Conservation (phyloP, 2,329 filamentous ascomycete genomes). For the Rutstroemia sp. region DNA sequence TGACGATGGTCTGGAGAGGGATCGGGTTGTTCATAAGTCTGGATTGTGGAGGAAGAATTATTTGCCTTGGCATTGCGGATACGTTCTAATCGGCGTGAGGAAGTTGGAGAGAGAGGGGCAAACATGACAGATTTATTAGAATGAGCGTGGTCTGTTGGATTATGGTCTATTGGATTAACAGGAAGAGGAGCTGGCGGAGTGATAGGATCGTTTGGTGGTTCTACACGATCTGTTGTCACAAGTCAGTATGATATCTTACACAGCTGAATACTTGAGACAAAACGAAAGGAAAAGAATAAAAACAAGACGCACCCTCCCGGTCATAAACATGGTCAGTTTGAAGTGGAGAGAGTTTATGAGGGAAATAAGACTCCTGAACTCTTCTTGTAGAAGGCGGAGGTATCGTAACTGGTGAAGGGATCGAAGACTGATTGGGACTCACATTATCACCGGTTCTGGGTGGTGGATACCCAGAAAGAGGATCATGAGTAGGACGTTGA, state of each 20-base stretch:
- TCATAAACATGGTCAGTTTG: constrained; percentile 19
- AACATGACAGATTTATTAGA: constrained; percentile 28
- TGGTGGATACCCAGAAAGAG: constrained; percentile 17
- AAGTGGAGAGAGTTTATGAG: constrained; percentile 22
- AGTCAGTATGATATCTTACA: not conserved
- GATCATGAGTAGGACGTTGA: constrained; percentile 17
- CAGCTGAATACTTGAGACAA: not conserved
- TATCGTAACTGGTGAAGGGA: constrained; percentile 10
- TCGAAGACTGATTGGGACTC: constrained; percentile 25
- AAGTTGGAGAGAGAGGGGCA: constrained; percentile 27
- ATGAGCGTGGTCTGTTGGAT: not conserved
- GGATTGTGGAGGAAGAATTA: not conserved
- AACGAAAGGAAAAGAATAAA: constrained; percentile 4
- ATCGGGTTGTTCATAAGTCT: constrained; percentile 6
- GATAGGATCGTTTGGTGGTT: not conserved
- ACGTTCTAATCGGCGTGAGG: constrained; percentile 14
- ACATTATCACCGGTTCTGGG: constrained; percentile 28
- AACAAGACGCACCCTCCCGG: constrained; percentile 15
- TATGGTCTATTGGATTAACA: not conserved
- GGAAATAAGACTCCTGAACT: constrained; percentile 19
- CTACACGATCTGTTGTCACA: not conserved
- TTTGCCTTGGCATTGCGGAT: constrained; percentile 4
- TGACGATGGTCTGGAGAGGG: constrained; percentile 9
- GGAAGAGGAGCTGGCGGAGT: not conserved
- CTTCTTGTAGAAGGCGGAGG: constrained; percentile 8